Evolutionary conservation across 257 asterid genomes (phyloP).

Genomic region (Striga asiatica): DNA sequence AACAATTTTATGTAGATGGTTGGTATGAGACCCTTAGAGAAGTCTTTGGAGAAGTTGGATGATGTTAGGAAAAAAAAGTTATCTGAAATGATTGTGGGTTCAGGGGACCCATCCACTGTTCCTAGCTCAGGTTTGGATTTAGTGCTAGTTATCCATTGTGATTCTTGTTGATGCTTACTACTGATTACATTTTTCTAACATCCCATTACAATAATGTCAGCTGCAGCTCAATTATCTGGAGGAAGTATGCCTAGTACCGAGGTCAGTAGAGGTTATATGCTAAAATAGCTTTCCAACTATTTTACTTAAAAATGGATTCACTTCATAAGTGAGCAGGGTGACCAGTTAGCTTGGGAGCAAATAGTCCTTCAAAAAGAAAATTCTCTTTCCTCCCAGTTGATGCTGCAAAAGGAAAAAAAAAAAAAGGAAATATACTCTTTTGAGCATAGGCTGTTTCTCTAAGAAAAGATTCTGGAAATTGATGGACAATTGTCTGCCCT

Average conservation of each 20-base stretch:
- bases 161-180: slow-evolving; percentile 1
- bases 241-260: slow-evolving; percentile 34
- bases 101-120: slow-evolving; percentile 43
- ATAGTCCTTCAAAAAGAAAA: neutral
- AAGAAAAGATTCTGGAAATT: neutral
- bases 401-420: neutral
- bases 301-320: neutral
- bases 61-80: slow-evolving; percentile 86
- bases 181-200: neutral
- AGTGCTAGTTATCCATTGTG: neutral
- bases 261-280: slow-evolving; percentile 33
- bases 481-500: neutral
- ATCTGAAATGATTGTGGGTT: slow-evolving; percentile 89
- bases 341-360: neutral
- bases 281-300: neutral
- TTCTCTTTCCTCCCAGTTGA: neutral
- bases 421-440: neutral
- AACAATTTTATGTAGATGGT: slow-evolving; percentile 46
- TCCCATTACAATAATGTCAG: slow-evolving; percentile 26
- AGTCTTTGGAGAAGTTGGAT: slow-evolving; percentile 82
- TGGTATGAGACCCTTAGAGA: slow-evolving; percentile 98
- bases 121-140: slow-evolving; percentile 49
- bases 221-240: slow-evolving; percentile 44
- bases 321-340: neutral
- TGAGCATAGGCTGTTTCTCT: neutral